Percentiles rank a stretch among this genome's conserved stretches.
phyloP scores from a whole-genome alignment of 371 early-diverging fungal genomes.

The Mycotypha africana region DNA sequence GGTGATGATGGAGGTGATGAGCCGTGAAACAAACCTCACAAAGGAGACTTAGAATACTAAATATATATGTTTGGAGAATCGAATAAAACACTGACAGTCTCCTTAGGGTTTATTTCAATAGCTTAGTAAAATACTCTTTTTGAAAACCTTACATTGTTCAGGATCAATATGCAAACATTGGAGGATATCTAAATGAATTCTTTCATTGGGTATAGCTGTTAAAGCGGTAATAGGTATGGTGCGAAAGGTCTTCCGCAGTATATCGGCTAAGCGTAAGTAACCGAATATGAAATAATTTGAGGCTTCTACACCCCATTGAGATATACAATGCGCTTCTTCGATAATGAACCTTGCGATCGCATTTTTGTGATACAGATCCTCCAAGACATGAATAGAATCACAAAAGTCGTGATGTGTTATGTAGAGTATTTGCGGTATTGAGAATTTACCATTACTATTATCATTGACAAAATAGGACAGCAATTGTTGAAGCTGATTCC shows the following conservation, averaged over 20 bases:
- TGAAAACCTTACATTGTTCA: constrained; percentile 12
- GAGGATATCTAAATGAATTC: not conserved
- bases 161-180: not conserved
- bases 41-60: too few species aligned
- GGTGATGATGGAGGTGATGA: constrained; percentile 68
- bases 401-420: not conserved
- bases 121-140: not conserved
- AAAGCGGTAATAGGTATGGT: not conserved
- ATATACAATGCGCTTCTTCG: not conserved
- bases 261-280: not conserved
- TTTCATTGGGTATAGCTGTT: constrained; percentile 3
- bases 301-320: not conserved
- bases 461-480: too few species aligned
- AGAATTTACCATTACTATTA: too few species aligned
- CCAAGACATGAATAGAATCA: not conserved
- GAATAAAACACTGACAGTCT: too few species aligned
- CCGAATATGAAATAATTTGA: too few species aligned
- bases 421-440: not conserved
- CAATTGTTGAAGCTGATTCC: too few species aligned
- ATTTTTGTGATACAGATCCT: not conserved
- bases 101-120: too few species aligned
- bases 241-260: not conserved
- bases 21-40: constrained; percentile 38
- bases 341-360: not conserved
- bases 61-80: too few species aligned